phyloP scores from a whole-genome alignment of 2,329 filamentous ascomycete species.

The Alternaria tenuissima region DNA sequence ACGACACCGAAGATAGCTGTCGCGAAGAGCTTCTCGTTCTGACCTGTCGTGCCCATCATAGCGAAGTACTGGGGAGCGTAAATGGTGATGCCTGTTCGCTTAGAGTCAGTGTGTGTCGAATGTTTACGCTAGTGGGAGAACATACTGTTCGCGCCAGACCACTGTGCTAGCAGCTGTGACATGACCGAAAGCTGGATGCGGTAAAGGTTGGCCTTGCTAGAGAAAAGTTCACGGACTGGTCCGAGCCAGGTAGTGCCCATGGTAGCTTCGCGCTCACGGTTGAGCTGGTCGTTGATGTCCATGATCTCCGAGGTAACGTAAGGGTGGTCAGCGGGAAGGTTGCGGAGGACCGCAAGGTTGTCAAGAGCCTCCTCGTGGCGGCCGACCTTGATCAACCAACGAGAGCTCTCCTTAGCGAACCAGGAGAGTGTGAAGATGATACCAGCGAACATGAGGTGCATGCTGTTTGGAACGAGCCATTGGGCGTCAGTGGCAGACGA shows the following conservation, averaged over 20 bases:
- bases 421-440: conserved; percentile 76
- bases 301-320: conserved; percentile 70
- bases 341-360: conserved; percentile 66
- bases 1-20: conserved; percentile 80
- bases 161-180: conserved; percentile 77
- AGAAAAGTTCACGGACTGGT: conserved; percentile 72
- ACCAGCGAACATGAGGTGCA: conserved; percentile 80
- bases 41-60: conserved; percentile 73
- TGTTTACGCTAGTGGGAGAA: background rate
- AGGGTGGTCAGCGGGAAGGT: conserved; percentile 66
- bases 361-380: conserved; percentile 66
- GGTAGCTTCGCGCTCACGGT: conserved; percentile 76
- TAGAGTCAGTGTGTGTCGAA: background rate
- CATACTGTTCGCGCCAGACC: conserved; percentile 69
- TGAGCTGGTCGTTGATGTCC: conserved; percentile 70
- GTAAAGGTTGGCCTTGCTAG: conserved; percentile 74
- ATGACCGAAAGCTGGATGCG: conserved; percentile 73
- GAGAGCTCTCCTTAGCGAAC: conserved; percentile 73
- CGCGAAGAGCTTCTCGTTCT: conserved; percentile 73
- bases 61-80: conserved; percentile 78
- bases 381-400: conserved; percentile 73
- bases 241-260: conserved; percentile 71
- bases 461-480: conserved; percentile 73
- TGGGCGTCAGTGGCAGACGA: conserved; percentile 53
- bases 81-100: conserved; percentile 63